Evolutionary conservation across 2,329 filamentous ascomycete species (phyloP).

Genomic region (Calonectria fujianensis): DNA sequence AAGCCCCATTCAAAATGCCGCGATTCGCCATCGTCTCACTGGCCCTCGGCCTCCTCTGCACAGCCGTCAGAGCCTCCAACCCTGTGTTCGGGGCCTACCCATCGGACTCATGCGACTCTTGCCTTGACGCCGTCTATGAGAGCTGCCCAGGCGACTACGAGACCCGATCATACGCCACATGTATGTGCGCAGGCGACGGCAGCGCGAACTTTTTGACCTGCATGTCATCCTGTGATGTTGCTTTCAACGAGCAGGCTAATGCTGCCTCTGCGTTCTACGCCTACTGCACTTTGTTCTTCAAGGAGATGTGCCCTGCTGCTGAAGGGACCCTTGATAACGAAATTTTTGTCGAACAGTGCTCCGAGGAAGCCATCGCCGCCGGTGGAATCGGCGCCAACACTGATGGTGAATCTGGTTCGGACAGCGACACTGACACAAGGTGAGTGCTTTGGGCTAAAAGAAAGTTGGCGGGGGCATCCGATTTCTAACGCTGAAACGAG

Average conservation of each 20-base stretch:
- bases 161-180: conserved; percentile 27
- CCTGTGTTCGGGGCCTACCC: conserved; percentile 20
- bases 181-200: conserved; percentile 22
- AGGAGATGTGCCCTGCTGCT: conserved; percentile 17
- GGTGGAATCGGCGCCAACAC: conserved; percentile 9
- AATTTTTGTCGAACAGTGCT: background rate
- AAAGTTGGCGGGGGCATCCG: background rate
- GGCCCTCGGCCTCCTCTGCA: conserved; percentile 16
- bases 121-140: conserved; percentile 22
- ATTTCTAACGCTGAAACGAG: background rate
- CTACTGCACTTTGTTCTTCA: conserved; percentile 29
- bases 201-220: conserved; percentile 19
- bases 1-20: conserved; percentile 3
- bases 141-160: conserved; percentile 26
- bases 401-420: background rate
- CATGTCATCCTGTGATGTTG: conserved; percentile 2
- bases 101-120: conserved; percentile 4
- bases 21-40: conserved; percentile 7
- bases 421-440: background rate
- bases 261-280: conserved; percentile 3
- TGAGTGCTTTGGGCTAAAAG: conserved; percentile 10
- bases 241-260: conserved; percentile 6
- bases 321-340: background rate
- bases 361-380: conserved; percentile 21
- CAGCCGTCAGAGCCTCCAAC: conserved; percentile 19